Evolutionary conservation across 176 grass and related monocot species (phyloP).

Genomic region (Zea luxurians): DNA sequence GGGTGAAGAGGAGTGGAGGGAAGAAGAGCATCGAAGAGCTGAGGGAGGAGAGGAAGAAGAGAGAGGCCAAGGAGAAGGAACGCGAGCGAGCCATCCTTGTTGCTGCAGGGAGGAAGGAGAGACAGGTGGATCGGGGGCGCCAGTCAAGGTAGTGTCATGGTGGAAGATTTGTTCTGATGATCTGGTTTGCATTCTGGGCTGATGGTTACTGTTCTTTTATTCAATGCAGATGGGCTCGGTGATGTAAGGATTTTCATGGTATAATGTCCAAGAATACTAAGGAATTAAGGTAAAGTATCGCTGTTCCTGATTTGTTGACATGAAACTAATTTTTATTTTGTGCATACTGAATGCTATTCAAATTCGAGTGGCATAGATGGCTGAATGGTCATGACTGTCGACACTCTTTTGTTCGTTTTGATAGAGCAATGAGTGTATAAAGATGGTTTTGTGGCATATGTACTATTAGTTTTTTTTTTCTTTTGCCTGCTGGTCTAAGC

Average conservation of each 20-base stretch:
- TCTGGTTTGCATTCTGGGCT: not conserved
- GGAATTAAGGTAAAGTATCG: conserved; percentile 16
- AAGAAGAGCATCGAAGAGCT: conserved; percentile 72
- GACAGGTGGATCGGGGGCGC: conserved; percentile 18
- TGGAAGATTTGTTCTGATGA: not conserved
- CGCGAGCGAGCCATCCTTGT: conserved; percentile 39
- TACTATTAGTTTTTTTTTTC: not conserved
- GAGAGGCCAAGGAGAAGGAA: conserved; percentile 72
- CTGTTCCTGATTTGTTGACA: not conserved
- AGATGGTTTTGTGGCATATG: not conserved
- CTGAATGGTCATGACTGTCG: not conserved
- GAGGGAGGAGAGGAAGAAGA: conserved; percentile 70
- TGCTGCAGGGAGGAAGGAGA: conserved; percentile 37
- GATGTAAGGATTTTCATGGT: conserved; percentile 10
- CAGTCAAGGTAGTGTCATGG: conserved; percentile 42
- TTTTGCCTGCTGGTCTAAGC: not conserved
- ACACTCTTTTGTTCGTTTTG: not conserved
- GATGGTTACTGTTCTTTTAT: not conserved
- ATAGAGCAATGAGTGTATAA: conserved; percentile 5
- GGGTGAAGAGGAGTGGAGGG: conserved; percentile 45
- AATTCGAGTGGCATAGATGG: not conserved
- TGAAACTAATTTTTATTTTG: not conserved
- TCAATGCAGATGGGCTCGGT: conserved; percentile 38
- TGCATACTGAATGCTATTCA: not conserved
- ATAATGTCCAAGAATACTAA: not conserved